Evolutionary conservation across 2,329 filamentous ascomycete species (phyloP).

Genomic region (Aspergillus alliaceus): DNA sequence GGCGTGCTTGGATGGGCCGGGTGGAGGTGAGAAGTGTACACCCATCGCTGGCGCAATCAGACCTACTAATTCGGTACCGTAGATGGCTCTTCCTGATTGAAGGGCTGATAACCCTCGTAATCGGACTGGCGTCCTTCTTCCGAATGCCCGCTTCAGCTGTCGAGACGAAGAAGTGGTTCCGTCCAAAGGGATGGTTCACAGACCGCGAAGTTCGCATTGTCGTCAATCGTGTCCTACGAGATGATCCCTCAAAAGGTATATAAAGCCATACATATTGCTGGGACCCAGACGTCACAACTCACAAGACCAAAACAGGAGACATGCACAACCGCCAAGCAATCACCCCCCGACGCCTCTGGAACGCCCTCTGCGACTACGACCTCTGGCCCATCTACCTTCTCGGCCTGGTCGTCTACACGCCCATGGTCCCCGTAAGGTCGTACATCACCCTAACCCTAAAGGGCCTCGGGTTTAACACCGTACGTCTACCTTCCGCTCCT

Average conservation of each 20-base stretch:
- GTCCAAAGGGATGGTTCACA: slow-evolving; percentile 60
- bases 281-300: too few species aligned
- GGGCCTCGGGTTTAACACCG: slow-evolving; percentile 56
- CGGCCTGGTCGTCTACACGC: slow-evolving; percentile 55
- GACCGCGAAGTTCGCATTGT: slow-evolving; percentile 62
- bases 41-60: too few species aligned
- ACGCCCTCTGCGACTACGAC: slow-evolving; percentile 58
- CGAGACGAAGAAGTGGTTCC: slow-evolving; percentile 57
- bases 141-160: slow-evolving; percentile 56
- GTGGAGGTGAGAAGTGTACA: slow-evolving; percentile 47
- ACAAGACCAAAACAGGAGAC: slow-evolving; percentile 29
- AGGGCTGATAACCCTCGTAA: slow-evolving; percentile 52
- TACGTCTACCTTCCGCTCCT: background rate
- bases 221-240: slow-evolving; percentile 59
- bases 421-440: slow-evolving; percentile 48
- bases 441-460: slow-evolving; percentile 62
- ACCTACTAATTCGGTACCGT: slow-evolving; percentile 8
- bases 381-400: slow-evolving; percentile 59
- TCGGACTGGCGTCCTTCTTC: slow-evolving; percentile 56
- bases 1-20: slow-evolving; percentile 31
- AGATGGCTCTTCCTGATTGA: slow-evolving; percentile 59
- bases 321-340: slow-evolving; percentile 64
- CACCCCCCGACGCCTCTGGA: slow-evolving; percentile 51
- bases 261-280: background rate
- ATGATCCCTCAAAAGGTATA: slow-evolving; percentile 58